phyloP scores from a whole-genome alignment of 1,139 yeast genomes.

The Hansenula lynferdii region DNA sequence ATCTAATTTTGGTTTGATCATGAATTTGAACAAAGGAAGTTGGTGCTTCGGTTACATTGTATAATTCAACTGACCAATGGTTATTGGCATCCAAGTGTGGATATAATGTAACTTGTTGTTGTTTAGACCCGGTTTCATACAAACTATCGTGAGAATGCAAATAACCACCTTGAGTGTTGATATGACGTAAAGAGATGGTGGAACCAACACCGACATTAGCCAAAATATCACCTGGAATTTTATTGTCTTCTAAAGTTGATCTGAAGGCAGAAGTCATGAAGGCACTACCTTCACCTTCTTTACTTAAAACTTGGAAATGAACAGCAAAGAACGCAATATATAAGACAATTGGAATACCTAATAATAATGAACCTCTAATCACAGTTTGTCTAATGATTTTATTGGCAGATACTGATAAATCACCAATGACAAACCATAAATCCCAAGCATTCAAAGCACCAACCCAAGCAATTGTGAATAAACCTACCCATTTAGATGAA shows the following conservation, averaged over 20 bases:
- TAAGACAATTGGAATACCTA: slow-evolving; percentile 65
- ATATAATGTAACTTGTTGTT: slow-evolving; percentile 89
- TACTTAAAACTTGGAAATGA: slow-evolving; percentile 67
- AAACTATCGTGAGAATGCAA: slow-evolving; percentile 85
- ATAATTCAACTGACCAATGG: slow-evolving; percentile 75
- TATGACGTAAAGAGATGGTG: slow-evolving; percentile 71
- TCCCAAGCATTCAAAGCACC: slow-evolving; percentile 73
- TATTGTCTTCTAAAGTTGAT: slow-evolving; percentile 65
- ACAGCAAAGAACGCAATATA: slow-evolving; percentile 72
- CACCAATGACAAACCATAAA: slow-evolving; percentile 88
- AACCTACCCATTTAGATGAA: slow-evolving; percentile 95
- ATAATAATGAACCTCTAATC: slow-evolving; percentile 52
- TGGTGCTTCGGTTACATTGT: slow-evolving; percentile 44
- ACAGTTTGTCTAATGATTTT: slow-evolving; percentile 49
- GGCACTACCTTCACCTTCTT: slow-evolving; percentile 85
- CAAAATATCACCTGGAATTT: slow-evolving; percentile 59
- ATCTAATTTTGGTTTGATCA: slow-evolving; percentile 77
- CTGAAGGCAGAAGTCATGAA: slow-evolving; percentile 91
- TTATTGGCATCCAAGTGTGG: slow-evolving; percentile 91
- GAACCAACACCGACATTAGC: slow-evolving; percentile 92
- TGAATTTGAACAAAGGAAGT: slow-evolving; percentile 53
- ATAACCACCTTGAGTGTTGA: slow-evolving; percentile 89
- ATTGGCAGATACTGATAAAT: slow-evolving; percentile 55
- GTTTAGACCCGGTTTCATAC: slow-evolving; percentile 91
- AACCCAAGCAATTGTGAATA: slow-evolving; percentile 91